phyloP scores from a whole-genome alignment of 768 basidiomycete genomes.

The Lentinula sp. region DNA sequence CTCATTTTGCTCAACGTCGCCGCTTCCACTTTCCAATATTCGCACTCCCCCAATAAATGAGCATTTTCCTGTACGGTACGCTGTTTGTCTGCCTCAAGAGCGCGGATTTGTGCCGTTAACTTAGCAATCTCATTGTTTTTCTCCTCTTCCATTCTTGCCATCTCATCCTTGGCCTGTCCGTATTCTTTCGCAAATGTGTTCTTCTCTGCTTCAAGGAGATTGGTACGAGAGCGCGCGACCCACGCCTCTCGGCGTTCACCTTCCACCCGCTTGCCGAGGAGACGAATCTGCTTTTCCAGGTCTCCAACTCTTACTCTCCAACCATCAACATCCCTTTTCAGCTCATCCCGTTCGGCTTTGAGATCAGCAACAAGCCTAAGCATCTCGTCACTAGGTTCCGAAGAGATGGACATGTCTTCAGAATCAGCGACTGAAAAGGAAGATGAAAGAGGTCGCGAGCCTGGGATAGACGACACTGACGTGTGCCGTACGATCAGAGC shows the following conservation, averaged over 20 bases:
- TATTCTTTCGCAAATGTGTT: constrained; percentile 45
- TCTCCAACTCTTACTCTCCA: constrained; percentile 77
- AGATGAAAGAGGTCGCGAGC: constrained; percentile 33
- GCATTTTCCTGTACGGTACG: constrained; percentile 20
- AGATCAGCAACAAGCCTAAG: constrained; percentile 68
- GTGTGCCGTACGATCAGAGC: constrained; percentile 43
- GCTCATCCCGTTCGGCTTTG: constrained; percentile 84
- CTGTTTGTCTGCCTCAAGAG: constrained; percentile 21
- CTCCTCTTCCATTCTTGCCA: constrained; percentile 14
- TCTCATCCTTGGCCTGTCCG: constrained; percentile 17
- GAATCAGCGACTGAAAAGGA: constrained; percentile 37
- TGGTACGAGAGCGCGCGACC: constrained; percentile 71
- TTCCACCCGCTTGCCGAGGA: constrained; percentile 66
- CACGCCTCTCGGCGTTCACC: constrained; percentile 78
- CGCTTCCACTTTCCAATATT: constrained; percentile 25
- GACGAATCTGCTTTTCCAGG: constrained; percentile 62
- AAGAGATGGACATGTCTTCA: constrained; percentile 32
- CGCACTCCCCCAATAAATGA: constrained; percentile 28
- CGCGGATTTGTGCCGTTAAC: constrained; percentile 3
- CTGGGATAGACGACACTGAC: constrained; percentile 25
- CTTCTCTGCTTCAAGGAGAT: constrained; percentile 65
- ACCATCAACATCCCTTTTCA: constrained; percentile 82
- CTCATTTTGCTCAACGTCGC: constrained; percentile 13
- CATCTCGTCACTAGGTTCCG: constrained; percentile 73
- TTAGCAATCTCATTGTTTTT: background rate